Evolutionary conservation across 345 rosid species (phyloP).

Genomic region (Psidium guajava): DNA sequence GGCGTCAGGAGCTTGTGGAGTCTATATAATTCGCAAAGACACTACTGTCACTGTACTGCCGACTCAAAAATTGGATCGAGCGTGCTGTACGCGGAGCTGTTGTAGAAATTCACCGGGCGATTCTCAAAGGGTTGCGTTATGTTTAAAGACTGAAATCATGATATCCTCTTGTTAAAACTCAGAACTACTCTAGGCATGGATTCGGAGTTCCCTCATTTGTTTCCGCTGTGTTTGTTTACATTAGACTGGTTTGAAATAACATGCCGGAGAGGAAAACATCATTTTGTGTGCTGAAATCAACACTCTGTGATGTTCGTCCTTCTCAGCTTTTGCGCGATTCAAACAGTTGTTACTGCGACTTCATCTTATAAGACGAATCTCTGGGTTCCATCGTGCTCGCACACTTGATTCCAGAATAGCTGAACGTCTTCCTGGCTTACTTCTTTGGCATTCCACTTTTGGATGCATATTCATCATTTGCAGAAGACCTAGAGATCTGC

Average conservation of each 20-base stretch:
- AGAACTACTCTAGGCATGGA: not conserved
- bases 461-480: not conserved
- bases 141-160: not conserved
- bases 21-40: constrained; percentile 12
- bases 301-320: not conserved
- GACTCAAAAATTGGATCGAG: not conserved
- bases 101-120: not conserved
- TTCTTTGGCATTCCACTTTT: not conserved
- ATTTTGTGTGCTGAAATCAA: not conserved
- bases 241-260: not conserved
- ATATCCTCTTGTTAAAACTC: not conserved
- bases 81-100: rapidly evolving
- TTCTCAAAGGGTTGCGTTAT: not conserved
- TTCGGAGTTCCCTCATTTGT: not conserved
- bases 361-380: not conserved
- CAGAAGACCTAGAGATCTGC: not conserved
- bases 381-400: not conserved
- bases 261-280: not conserved
- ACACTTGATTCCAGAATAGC: not conserved
- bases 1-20: constrained; percentile 36
- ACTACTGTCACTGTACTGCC: not conserved
- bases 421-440: not conserved
- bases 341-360: not conserved
- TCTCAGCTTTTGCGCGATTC: not conserved
- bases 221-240: not conserved